Conservation (phyloP, 2,329 filamentous ascomycete species). For the Sclerotinia subarctica region DNA sequence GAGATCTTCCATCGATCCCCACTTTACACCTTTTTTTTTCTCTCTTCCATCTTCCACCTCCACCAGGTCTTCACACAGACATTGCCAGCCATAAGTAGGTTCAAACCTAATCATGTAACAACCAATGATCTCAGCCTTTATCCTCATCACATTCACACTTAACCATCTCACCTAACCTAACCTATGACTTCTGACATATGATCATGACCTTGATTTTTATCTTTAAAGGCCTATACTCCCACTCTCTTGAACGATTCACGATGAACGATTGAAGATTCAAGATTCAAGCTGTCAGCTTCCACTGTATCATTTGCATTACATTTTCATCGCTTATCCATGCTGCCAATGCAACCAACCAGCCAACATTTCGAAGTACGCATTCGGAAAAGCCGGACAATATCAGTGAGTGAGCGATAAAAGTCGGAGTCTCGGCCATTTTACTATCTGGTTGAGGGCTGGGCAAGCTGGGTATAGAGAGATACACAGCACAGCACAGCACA, state of each 20-base stretch:
- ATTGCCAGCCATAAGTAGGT: slow-evolving; percentile 1
- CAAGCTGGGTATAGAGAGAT: not conserved
- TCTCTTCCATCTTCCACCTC: not conserved
- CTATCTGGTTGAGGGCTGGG: not conserved
- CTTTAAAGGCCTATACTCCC: slow-evolving; percentile 14
- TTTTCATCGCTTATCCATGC: slow-evolving; percentile 8
- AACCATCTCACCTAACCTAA: not conserved
- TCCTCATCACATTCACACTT: not conserved
- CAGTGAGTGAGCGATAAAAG: slow-evolving; percentile 2
- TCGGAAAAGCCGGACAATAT: slow-evolving; percentile 4
- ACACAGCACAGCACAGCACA: not conserved
- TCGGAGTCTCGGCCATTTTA: slow-evolving; percentile 3
- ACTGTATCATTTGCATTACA: not conserved
- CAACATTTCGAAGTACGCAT: not conserved
- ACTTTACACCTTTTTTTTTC: not conserved
- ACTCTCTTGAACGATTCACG: not conserved
- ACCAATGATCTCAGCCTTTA: slow-evolving; percentile 8
- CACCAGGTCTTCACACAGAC: not conserved
- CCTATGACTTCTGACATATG: not conserved
- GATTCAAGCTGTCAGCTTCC: not conserved
- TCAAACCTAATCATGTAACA: slow-evolving; percentile 6
- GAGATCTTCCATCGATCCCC: slow-evolving; percentile 9
- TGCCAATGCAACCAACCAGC: not conserved
- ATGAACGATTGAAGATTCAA: not conserved
- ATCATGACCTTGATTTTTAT: not conserved